Percentiles rank a stretch among this genome's conserved stretches.
Evolutionary conservation across 352 stramenopile species (phyloP).

Genomic region (Saprolegnia parasitica): DNA sequence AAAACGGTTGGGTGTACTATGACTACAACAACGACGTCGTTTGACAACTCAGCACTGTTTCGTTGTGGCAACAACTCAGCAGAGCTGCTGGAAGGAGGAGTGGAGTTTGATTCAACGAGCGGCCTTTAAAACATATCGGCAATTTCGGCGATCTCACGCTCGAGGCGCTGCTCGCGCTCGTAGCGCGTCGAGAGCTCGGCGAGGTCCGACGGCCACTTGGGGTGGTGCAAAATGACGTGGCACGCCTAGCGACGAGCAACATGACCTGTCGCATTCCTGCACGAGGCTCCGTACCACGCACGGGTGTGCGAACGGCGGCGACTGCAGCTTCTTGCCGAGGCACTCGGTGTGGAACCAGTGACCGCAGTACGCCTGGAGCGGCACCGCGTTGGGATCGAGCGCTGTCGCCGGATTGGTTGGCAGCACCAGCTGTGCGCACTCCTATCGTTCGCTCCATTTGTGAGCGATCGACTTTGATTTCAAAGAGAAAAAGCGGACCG

Average conservation of each 20-base stretch:
- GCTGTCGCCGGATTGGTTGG: neutral
- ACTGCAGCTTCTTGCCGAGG: constrained; percentile 8
- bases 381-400: neutral
- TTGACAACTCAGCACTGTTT: no score
- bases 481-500: neutral
- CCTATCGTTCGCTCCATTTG: neutral
- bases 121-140: constrained; percentile 26
- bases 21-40: no score
- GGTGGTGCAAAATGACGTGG: constrained; percentile 22
- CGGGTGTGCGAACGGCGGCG: constrained; percentile 17
- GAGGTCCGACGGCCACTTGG: constrained; percentile 17
- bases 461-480: neutral
- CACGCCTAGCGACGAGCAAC: neutral
- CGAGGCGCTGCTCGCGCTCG: constrained; percentile 1
- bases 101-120: no score
- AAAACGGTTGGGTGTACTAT: no score
- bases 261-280: neutral
- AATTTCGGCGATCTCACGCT: constrained; percentile 14
- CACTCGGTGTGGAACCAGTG: constrained; percentile 26
- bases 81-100: no score
- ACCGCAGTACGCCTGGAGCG: constrained; percentile 16
- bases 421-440: neutral
- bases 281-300: neutral
- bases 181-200: neutral
- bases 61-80: no score